Conservation (phyloP, 2,329 filamentous ascomycete species). For the Colletotrichum brevisporum region DNA sequence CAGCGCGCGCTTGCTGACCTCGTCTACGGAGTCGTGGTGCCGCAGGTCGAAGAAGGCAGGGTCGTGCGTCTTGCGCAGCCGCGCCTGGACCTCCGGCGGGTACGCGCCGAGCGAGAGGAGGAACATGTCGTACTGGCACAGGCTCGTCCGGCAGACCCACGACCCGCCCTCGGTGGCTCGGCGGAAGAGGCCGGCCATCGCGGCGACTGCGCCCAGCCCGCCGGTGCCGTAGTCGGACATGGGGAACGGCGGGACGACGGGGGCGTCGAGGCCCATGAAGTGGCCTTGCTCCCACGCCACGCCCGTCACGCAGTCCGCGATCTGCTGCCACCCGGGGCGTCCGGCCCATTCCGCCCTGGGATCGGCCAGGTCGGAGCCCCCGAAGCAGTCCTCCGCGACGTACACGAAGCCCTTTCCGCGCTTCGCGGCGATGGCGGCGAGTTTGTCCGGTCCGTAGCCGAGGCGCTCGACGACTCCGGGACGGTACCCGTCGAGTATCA, state of each 20-base stretch:
- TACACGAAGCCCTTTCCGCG: conserved; percentile 72
- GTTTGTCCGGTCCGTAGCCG: conserved; percentile 67
- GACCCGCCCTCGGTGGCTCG: conserved; percentile 51
- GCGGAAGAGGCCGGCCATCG: conserved; percentile 51
- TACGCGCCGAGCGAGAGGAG: conserved; percentile 61
- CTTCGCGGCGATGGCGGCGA: conserved; percentile 62
- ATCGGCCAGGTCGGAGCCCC: conserved; percentile 61
- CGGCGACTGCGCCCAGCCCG: conserved; percentile 50
- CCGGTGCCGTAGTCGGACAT: conserved; percentile 61
- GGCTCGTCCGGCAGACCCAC: conserved; percentile 52
- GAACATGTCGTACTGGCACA: conserved; percentile 54
- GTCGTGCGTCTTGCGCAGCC: conserved; percentile 63
- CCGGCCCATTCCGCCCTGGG: conserved; percentile 64
- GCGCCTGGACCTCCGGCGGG: conserved; percentile 59
- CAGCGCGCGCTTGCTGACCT: conserved; percentile 68
- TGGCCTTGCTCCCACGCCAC: conserved; percentile 66
- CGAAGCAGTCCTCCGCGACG: conserved; percentile 75
- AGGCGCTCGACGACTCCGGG: conserved; percentile 70
- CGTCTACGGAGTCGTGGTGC: conserved; percentile 71
- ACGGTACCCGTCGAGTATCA: conserved; percentile 75
- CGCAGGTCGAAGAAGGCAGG: conserved; percentile 67
- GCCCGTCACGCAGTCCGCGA: conserved; percentile 71
- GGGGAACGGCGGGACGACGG: conserved; percentile 70
- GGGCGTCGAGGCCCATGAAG: conserved; percentile 68
- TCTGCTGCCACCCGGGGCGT: conserved; percentile 75